Evolutionary conservation across 345 rosid genomes (phyloP), one percentile per base, ranked within the genome.

Genomic region (Cardamine chenopodiifolia): DNA sequence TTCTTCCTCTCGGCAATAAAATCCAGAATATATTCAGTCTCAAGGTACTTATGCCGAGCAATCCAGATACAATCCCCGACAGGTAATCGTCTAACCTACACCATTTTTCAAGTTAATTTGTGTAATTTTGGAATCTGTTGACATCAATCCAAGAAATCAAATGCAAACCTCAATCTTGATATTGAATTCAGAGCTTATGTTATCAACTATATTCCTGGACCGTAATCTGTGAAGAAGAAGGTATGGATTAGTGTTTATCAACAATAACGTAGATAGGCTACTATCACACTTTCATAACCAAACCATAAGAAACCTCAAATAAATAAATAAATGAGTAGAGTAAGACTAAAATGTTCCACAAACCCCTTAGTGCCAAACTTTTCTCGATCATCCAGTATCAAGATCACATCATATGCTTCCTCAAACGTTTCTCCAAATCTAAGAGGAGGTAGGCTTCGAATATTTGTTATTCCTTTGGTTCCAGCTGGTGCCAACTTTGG

Each of bases 61-160:
- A 95, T 83, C 99, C 97, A 92, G 68, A 91, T 87, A 73, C 88
- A 93, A 78, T 92, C 97, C 59, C 99, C 97, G 44, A 95, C 86
- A 20, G 93, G 97, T 68, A 95, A 79, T 76, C 92, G 82, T 66
- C 96, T 85, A 72, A 95, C 90, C 99, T 95, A 85, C 53, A 68
- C 31, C 34, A 49, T 37, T 12, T 17, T 8, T 70, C 58, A 49
- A 22, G 58, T 70, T 47, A 37, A 9, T 34, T 55, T 22, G 15
- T 1, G 45, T 19, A 28, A 19, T 34, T n/a, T 18, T 32, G 23
- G 57, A 42, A 39, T 40, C 58, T 62, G 70, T 12, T 69, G 34
- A 44, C 39, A 34, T 53, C 58, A 53, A 62, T 54, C 18, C 9
- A 62, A 19, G 22, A 42, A 62, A 34, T 2, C 48, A 66, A 44